Evolutionary conservation across 768 basidiomycete genomes (phyloP).

Genomic region (Ramaria sp.): DNA sequence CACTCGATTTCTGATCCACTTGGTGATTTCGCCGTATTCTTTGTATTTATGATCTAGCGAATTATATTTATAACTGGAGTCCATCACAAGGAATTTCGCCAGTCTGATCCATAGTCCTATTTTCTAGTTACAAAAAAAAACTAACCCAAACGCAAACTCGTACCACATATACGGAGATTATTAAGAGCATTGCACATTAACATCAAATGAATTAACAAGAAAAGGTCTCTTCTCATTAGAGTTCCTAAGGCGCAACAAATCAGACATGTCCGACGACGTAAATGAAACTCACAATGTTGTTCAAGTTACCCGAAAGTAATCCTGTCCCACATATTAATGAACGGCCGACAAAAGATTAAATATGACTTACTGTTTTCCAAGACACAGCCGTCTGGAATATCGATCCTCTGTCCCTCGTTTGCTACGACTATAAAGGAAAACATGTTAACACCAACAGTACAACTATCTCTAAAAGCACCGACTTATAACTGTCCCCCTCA

Average conservation of each 20-base stretch:
- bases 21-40: neutral
- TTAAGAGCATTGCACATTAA: neutral
- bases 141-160: neutral
- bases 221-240: neutral
- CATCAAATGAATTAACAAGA: neutral
- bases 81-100: neutral
- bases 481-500: constrained; percentile 85
- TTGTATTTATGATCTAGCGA: neutral
- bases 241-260: neutral
- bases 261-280: neutral
- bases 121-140: neutral
- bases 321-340: constrained; percentile 24
- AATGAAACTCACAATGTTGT: constrained; percentile 44
- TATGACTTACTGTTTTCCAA: constrained; percentile 52
- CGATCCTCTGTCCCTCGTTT: constrained; percentile 73
- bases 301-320: constrained; percentile 74
- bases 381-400: constrained; percentile 74
- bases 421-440: constrained; percentile 39
- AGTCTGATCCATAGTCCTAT: neutral
- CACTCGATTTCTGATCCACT: neutral
- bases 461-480: constrained; percentile 12
- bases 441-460: neutral
- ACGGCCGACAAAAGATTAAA: constrained; percentile 2
- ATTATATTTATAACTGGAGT: neutral
- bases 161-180: neutral